Evolutionary conservation across 176 grass and related monocot species (phyloP).

Genomic region (Eragrostis curvula): DNA sequence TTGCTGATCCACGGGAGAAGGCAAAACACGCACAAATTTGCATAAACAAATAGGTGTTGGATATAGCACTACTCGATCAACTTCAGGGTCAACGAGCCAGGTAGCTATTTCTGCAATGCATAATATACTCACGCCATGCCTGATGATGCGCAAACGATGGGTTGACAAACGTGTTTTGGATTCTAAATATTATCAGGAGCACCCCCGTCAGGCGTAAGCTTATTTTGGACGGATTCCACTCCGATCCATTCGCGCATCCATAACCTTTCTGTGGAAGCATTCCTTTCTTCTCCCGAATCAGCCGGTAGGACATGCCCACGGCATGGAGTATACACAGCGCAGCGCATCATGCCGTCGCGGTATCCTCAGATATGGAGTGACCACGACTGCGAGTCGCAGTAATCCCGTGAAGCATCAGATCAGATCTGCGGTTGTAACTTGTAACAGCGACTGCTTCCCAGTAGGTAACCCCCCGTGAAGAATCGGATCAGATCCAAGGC

Average conservation of each 20-base stretch:
- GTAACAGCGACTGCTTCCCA: not conserved
- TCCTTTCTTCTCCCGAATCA: not conserved
- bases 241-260: not conserved
- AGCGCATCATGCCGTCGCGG: not conserved
- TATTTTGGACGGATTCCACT: slow-evolving; percentile 8
- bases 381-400: not conserved
- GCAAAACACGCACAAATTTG: not conserved
- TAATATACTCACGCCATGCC: not conserved
- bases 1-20: not conserved
- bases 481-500: too few relatives aligned
- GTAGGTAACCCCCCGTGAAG: not conserved
- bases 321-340: not conserved
- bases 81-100: slow-evolving; percentile 8
- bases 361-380: not conserved
- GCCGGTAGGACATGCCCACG: slow-evolving; percentile 12
- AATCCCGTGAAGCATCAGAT: slow-evolving; percentile 10
- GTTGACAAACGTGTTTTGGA: slow-evolving; percentile 27
- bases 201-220: not conserved
- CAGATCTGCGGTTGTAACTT: not conserved
- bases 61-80: not conserved
- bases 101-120: not conserved
- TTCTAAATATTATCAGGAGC: slow-evolving; percentile 3
- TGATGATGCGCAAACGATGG: slow-evolving; percentile 1
- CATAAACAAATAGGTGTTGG: not conserved
- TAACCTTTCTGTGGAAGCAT: slow-evolving; percentile 26